These are phyloP conservation scores for Cicer yamashitae DNA, from an alignment of 306 rosid genomes.

Conservation along the genomic window DNA sequence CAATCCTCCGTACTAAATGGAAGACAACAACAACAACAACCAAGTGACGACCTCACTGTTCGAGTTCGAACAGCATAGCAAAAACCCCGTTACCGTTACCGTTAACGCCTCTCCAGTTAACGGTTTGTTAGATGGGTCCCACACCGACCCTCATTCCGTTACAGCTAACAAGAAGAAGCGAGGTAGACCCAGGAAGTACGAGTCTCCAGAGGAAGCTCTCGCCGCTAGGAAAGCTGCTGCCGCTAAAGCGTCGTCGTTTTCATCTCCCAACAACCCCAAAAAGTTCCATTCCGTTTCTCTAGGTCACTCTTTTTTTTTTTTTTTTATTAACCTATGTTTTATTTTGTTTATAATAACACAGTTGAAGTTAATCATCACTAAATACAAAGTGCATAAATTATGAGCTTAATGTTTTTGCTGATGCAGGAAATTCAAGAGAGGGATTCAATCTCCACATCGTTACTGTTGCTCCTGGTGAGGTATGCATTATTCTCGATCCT, in stretches of 20 bases:
- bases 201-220: conserved; percentile 71
- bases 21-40: conserved; percentile 65
- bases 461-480: conserved; percentile 76
- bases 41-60: conserved; percentile 74
- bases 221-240: conserved; percentile 74
- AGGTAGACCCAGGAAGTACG: conserved; percentile 86
- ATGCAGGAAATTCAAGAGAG: conserved; percentile 73
- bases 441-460: conserved; percentile 79
- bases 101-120: conserved; percentile 46
- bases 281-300: conserved; percentile 59
- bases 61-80: conserved; percentile 45
- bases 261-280: conserved; percentile 55
- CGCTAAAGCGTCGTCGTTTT: conserved; percentile 64
- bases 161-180: conserved; percentile 73
- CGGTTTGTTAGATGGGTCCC: conserved; percentile 67
- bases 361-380: too few relatives aligned
- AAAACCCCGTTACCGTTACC: conserved; percentile 40
- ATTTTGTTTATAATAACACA: background rate
- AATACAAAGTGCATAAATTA: background rate
- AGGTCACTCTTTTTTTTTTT: conserved; percentile 35
- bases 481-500: conserved; percentile 45
- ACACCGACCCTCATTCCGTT: conserved; percentile 55
- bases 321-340: background rate
- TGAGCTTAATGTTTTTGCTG: conserved; percentile 34
- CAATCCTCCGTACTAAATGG: conserved; percentile 57